phyloP scores from a whole-genome alignment of 2,329 filamentous ascomycete genomes.

The Ophiostoma montium region DNA sequence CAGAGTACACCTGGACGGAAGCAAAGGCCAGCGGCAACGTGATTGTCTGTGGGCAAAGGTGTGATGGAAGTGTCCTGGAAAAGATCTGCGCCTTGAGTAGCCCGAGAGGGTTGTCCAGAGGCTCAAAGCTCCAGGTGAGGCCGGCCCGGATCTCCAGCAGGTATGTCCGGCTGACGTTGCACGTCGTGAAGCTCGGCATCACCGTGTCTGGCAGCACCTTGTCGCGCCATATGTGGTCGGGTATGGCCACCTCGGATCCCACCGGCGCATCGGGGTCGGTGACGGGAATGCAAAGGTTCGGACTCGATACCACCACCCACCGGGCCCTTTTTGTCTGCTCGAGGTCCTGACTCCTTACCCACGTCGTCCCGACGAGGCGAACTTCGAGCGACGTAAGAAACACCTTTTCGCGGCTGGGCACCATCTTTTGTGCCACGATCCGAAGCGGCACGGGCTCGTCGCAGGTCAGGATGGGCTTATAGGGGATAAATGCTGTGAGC shows the following conservation, averaged over 20 bases:
- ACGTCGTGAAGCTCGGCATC: slow-evolving; percentile 74
- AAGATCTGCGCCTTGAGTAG: too few relatives aligned
- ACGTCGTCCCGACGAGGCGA: slow-evolving; percentile 65
- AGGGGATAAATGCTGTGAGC: slow-evolving; percentile 61
- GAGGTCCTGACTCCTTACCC: slow-evolving; percentile 65
- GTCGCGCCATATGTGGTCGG: slow-evolving; percentile 57
- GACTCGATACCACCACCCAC: slow-evolving; percentile 61
- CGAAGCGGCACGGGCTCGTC: slow-evolving; percentile 73
- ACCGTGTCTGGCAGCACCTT: slow-evolving; percentile 69
- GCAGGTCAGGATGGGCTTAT: slow-evolving; percentile 78
- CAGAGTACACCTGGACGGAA: slow-evolving; percentile 66
- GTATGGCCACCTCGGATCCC: slow-evolving; percentile 55
- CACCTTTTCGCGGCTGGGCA: slow-evolving; percentile 52
- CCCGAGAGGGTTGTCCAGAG: slow-evolving; percentile 10
- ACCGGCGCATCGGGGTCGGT: slow-evolving; percentile 43
- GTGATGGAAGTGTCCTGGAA: too few relatives aligned
- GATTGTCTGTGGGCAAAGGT: slow-evolving; percentile 49
- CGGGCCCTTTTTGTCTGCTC: slow-evolving; percentile 53
- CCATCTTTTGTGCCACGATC: slow-evolving; percentile 64
- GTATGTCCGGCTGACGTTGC: slow-evolving; percentile 73
- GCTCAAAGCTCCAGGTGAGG: slow-evolving; percentile 54
- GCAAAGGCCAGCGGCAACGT: slow-evolving; percentile 67
- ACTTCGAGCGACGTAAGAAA: slow-evolving; percentile 71
- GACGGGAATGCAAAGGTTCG: slow-evolving; percentile 58
- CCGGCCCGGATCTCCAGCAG: slow-evolving; percentile 72